Conservation (phyloP, 2,329 filamentous ascomycete genomes). For the Scedosporium boydii region DNA sequence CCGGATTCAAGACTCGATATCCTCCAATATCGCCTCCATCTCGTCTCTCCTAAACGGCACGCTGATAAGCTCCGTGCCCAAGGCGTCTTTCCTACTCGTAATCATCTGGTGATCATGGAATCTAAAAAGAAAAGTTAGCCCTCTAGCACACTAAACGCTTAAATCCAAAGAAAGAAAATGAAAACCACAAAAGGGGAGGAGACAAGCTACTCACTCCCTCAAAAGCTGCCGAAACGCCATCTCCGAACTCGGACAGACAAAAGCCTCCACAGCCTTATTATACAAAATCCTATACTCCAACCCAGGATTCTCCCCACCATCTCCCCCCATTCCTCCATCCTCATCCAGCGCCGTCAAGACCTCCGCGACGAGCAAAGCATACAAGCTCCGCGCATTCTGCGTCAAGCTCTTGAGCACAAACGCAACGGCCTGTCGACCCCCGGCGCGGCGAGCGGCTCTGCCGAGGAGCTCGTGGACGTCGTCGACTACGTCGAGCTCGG, state of each 20-base stretch:
- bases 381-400: slow-evolving; percentile 83
- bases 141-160: slow-evolving; percentile 9
- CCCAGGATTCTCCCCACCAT: slow-evolving; percentile 48
- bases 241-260: slow-evolving; percentile 83
- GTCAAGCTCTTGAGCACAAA: slow-evolving; percentile 87
- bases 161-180: neutral
- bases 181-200: too few species aligned
- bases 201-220: slow-evolving; percentile 61
- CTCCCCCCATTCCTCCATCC: slow-evolving; percentile 26
- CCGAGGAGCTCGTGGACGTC: slow-evolving; percentile 83
- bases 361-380: slow-evolving; percentile 75
- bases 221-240: slow-evolving; percentile 89
- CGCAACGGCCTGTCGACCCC: slow-evolving; percentile 82
- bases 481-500: slow-evolving; percentile 76
- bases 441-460: slow-evolving; percentile 66
- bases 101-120: slow-evolving; percentile 99
- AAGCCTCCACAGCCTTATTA: slow-evolving; percentile 91
- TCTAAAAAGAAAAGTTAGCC: slow-evolving; percentile 30
- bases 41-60: slow-evolving; percentile 83
- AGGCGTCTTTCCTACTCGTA: slow-evolving; percentile 72
- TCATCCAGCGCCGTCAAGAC: slow-evolving; percentile 54
- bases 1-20: slow-evolving; percentile 25
- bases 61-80: slow-evolving; percentile 77
- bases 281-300: slow-evolving; percentile 89
- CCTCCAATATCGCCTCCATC: slow-evolving; percentile 79